Percentiles rank a stretch among this genome's conserved stretches.
phyloP scores from a whole-genome alignment of 2,329 filamentous ascomycete genomes.

The Coniella vitis region DNA sequence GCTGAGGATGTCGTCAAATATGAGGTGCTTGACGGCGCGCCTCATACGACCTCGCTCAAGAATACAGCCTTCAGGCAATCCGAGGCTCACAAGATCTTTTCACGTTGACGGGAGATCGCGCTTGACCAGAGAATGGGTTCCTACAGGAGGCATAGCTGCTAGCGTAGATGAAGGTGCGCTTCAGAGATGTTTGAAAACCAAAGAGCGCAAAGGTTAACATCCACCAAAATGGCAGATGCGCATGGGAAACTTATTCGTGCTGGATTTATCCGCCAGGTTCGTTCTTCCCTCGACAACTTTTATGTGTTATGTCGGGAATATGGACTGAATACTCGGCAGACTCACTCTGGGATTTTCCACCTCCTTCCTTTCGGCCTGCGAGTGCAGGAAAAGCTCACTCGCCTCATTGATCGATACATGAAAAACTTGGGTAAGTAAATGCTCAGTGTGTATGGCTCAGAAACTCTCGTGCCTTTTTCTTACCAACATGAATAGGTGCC shows the following conservation, averaged over 20 bases:
- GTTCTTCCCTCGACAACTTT: slow-evolving; percentile 14
- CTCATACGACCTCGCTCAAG: not conserved
- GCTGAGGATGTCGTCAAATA: slow-evolving; percentile 11
- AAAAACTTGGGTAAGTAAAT: slow-evolving; percentile 55
- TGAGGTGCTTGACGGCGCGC: slow-evolving; percentile 1
- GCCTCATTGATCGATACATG: slow-evolving; percentile 87
- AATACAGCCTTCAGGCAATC: not conserved
- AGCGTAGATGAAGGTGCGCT: slow-evolving; percentile 46
- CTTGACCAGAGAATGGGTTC: slow-evolving; percentile 72
- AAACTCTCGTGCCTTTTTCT: too few species aligned
- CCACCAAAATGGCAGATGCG: slow-evolving; percentile 39
- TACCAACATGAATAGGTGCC: slow-evolving; percentile 49
- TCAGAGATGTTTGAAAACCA: not conserved
- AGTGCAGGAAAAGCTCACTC: slow-evolving; percentile 83
- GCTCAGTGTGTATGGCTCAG: not conserved
- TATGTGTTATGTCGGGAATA: not conserved
- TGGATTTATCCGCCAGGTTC: slow-evolving; percentile 67
- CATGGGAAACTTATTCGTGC: slow-evolving; percentile 62
- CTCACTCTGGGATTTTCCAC: slow-evolving; percentile 87
- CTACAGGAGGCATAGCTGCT: slow-evolving; percentile 61
- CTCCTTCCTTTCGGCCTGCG: slow-evolving; percentile 79
- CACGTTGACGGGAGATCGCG: slow-evolving; percentile 30
- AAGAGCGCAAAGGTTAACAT: not conserved
- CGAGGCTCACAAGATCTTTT: slow-evolving; percentile 9
- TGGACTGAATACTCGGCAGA: slow-evolving; percentile 37